phyloP scores from a whole-genome alignment of 805 yeast species.

The Cyberlindnera euphorbiiphila region DNA sequence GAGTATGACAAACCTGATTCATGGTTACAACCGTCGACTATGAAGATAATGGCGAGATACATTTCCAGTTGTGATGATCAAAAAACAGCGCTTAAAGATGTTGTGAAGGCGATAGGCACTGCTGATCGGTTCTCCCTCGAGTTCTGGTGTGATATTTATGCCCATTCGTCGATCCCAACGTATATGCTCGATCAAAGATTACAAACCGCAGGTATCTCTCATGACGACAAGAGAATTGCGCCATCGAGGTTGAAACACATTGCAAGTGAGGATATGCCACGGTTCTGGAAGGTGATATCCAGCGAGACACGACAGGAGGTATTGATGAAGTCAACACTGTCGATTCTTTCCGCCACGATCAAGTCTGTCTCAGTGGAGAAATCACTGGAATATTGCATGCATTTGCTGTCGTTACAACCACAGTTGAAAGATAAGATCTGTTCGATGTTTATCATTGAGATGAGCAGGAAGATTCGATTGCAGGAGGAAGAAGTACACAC shows the following conservation, averaged over 20 bases:
- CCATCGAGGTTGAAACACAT: constrained; percentile 10
- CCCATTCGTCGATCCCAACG: constrained; percentile 10
- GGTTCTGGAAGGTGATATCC: constrained; percentile 15
- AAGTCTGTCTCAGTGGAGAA: constrained; percentile 5
- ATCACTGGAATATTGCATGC: constrained; percentile 13
- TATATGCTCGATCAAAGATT: constrained; percentile 6
- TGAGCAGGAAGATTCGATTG: constrained; percentile 1
- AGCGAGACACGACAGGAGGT: constrained; percentile 7
- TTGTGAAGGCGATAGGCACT: constrained; percentile 3
- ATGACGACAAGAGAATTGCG: constrained; percentile 3
- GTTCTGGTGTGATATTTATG: constrained; percentile 18
- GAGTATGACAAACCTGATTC: not conserved
- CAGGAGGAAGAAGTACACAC: constrained; percentile 1
- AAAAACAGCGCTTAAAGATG: constrained; percentile 1
- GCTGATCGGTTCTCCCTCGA: constrained; percentile 3
- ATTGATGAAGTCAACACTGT: constrained; percentile 10
- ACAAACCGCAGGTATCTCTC: not conserved
- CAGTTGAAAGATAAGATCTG: constrained; percentile 5
- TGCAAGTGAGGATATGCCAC: constrained; percentile 6
- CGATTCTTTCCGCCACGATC: constrained; percentile 12
- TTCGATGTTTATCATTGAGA: constrained; percentile 8
- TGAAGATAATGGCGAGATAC: constrained; percentile 14
- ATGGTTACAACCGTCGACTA: constrained; percentile 19
- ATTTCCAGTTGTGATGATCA: constrained; percentile 7
- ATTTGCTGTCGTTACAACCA: constrained; percentile 8